Evolutionary conservation across 129 eudicot genomes (phyloP), one percentile per base, ranked within the genome.

Genomic region (Ambrosia artemisiifolia): DNA sequence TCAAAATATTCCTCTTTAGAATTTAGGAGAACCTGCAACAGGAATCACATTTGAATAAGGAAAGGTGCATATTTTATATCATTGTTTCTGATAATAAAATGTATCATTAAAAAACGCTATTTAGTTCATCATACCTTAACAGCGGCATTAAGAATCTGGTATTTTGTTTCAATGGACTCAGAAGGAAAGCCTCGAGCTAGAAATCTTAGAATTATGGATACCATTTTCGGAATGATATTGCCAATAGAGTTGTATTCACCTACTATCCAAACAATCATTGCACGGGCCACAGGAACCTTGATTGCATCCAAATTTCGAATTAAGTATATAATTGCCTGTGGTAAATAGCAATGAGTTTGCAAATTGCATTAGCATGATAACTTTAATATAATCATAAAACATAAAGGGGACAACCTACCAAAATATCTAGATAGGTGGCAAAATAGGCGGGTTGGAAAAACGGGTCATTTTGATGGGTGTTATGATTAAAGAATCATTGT

Each of bases 91-190:
- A 44, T 56, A 36, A 53, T 65, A 60, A 8, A 69, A 42, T 49
- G 32, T 5, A 67, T 32, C 35, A 11, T 18, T 6, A 19, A 44
- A 62, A 40, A 11, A 40, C 43, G 33, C 28, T 36, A 35, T 59
- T 70, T 43, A 13, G 30, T 46, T 36, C 30, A 63, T 14, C 75
- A 32, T 87, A 90, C 98, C 98, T 94, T 94, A 64, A 82, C 83
- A 79, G 87, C 81, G 60, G 97, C 85, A 86, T 86, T 86, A 44
- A 94, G 76, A 74, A 90, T 86, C 91, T 94, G 98, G 28, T 78
- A 92, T 87, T 94, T 94, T 69, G 97, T 84, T 79, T 94, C 98
- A 76, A 78, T 78, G 63, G 95, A 84, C 72, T 94, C 98, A 11
- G 78, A 73, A 65, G 83, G 69, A 78, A 87, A 94, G 76, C 88